Conservation (phyloP, 1,284 basidiomycete species). For the Cutaneotrichosporon daszewskae region DNA sequence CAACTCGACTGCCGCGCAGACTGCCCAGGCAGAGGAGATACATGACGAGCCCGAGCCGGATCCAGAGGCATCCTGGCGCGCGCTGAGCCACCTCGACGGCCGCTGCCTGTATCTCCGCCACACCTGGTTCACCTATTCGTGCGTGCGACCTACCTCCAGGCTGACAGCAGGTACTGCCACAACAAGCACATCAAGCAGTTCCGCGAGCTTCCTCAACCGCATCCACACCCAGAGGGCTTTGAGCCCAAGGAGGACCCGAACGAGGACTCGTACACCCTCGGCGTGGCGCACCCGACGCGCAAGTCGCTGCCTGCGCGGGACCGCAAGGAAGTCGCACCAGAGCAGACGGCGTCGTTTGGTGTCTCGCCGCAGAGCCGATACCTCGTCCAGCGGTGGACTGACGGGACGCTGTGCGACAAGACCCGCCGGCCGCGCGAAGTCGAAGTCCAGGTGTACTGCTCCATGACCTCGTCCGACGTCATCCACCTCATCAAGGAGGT, state of each 20-base stretch:
- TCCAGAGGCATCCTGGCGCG: slow-evolving; percentile 36
- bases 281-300: slow-evolving; percentile 24
- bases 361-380: slow-evolving; percentile 57
- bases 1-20: slow-evolving; percentile 29
- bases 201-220: slow-evolving; percentile 59
- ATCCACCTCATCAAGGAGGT: slow-evolving; percentile 88
- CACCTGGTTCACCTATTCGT: slow-evolving; percentile 84
- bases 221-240: slow-evolving; percentile 60
- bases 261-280: slow-evolving; percentile 44
- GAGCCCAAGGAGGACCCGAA: slow-evolving; percentile 65
- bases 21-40: slow-evolving; percentile 13
- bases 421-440: slow-evolving; percentile 75
- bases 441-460: slow-evolving; percentile 96
- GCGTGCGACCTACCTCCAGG: slow-evolving; percentile 1
- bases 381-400: slow-evolving; percentile 79
- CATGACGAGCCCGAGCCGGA: slow-evolving; percentile 38
- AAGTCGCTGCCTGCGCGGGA: slow-evolving; percentile 7
- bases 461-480: slow-evolving; percentile 69
- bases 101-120: slow-evolving; percentile 48
- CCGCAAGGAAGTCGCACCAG: slow-evolving; percentile 11
- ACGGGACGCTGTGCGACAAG: slow-evolving; percentile 86
- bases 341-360: slow-evolving; percentile 27
- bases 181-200: slow-evolving; percentile 84
- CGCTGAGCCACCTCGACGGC: slow-evolving; percentile 49
- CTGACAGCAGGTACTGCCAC: slow-evolving; percentile 64